These are phyloP conservation scores for Vaucheria bursata DNA, from an alignment of 352 stramenopile genomes.

Conservation along the genomic window DNA sequence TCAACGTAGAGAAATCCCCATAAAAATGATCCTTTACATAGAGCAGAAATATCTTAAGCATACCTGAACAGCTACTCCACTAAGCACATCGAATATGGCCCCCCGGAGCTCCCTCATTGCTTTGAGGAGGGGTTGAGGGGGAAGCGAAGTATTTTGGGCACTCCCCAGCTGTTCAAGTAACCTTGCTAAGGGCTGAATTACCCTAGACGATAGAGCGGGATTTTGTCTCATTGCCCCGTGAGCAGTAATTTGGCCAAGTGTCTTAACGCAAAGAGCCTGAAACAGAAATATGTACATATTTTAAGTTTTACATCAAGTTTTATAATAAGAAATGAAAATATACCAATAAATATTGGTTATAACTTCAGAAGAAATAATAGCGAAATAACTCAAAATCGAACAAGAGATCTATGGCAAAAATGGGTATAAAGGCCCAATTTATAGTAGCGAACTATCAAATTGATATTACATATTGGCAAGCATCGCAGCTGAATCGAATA, in stretches of 20 bases:
- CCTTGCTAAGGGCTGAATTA: constrained; percentile 16
- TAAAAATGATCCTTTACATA: too few relatives aligned
- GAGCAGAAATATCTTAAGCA: not conserved
- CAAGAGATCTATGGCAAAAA: too few relatives aligned
- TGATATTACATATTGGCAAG: too few relatives aligned
- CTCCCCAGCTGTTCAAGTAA: constrained; percentile 10
- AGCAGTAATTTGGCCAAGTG: constrained; percentile 9
- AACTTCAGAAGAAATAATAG: not conserved
- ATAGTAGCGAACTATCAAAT: too few relatives aligned
- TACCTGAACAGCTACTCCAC: not conserved
- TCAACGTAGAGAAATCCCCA: too few relatives aligned
- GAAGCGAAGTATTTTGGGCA: not conserved
- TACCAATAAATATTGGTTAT: not conserved
- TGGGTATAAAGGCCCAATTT: too few relatives aligned
- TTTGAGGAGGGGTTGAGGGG: not conserved
- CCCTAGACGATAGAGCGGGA: constrained; percentile 3
- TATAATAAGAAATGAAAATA: too few relatives aligned
- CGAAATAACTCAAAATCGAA: too few relatives aligned
- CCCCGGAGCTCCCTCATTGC: not conserved
- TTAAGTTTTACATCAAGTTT: too few relatives aligned
- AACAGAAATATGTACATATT: too few relatives aligned
- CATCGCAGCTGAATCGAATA: too few relatives aligned
- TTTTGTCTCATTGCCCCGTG: constrained; percentile 9
- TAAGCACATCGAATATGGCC: not conserved
- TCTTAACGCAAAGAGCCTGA: constrained; percentile 16